Conservation (phyloP, 768 basidiomycete genomes). For the Lactarius hatsudake region DNA sequence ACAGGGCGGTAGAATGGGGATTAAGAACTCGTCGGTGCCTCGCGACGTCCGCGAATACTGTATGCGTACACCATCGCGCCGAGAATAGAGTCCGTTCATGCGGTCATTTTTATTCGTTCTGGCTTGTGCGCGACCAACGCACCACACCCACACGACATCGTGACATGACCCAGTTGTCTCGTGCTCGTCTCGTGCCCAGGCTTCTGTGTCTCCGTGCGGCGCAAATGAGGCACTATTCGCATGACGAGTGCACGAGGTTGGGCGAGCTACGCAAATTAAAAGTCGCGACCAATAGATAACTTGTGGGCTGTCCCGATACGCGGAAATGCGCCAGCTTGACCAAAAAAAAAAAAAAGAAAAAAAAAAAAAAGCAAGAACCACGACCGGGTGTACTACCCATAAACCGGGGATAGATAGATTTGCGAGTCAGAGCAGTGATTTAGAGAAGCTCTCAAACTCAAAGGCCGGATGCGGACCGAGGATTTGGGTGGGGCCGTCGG, state of each 20-base stretch:
- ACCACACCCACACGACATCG: neutral
- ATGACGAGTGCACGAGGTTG: constrained; percentile 1
- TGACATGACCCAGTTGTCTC: neutral
- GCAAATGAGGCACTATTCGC: neutral
- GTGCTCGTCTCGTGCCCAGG: neutral
- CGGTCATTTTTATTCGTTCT: neutral
- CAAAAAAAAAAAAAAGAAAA: no score
- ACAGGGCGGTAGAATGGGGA: neutral
- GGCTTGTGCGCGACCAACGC: neutral
- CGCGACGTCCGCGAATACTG: neutral
- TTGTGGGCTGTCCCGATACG: neutral
- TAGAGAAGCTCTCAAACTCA: no score
- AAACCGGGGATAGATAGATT: neutral
- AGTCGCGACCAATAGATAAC: neutral
- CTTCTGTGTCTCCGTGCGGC: neutral
- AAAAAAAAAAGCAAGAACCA: no score
- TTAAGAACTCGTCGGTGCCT: neutral
- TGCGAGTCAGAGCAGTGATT: no score
- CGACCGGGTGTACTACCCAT: no score
- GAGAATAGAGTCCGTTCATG: neutral
- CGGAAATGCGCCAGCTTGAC: no score
- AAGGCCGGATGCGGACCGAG: neutral
- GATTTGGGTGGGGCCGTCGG: neutral
- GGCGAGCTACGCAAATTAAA: neutral
- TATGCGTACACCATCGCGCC: neutral